phyloP scores from a whole-genome alignment of 768 basidiomycete species.

The Galerina marginata region DNA sequence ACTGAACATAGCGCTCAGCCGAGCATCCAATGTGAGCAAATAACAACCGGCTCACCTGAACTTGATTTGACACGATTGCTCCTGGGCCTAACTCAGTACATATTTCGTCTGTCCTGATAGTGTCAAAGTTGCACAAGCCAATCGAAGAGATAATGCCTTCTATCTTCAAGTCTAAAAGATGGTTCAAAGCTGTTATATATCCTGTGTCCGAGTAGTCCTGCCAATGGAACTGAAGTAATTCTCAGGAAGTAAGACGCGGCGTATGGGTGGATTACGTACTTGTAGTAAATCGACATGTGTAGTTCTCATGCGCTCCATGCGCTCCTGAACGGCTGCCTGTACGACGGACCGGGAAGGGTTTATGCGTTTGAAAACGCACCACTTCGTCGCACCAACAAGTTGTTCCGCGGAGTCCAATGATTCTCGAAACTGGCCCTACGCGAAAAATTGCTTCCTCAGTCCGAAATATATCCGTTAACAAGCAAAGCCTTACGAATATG shows the following conservation, averaged over 20 bases:
- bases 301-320: slow-evolving; percentile 70
- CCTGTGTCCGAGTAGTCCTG: slow-evolving; percentile 62
- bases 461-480: slow-evolving; percentile 10
- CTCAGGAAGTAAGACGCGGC: neutral
- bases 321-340: slow-evolving; percentile 68
- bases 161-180: slow-evolving; percentile 62
- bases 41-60: slow-evolving; percentile 58
- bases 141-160: slow-evolving; percentile 67
- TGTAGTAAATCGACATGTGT: slow-evolving; percentile 72
- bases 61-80: slow-evolving; percentile 80
- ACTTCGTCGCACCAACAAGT: slow-evolving; percentile 82
- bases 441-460: slow-evolving; percentile 8
- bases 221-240: slow-evolving; percentile 71
- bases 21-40: neutral
- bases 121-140: slow-evolving; percentile 84
- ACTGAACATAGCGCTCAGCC: slow-evolving; percentile 45
- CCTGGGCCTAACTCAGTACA: slow-evolving; percentile 76
- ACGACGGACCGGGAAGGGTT: slow-evolving; percentile 59
- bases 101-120: slow-evolving; percentile 76
- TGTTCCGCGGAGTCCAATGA: slow-evolving; percentile 43
- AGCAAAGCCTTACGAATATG: slow-evolving; percentile 62
- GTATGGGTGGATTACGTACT: slow-evolving; percentile 38
- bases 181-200: slow-evolving; percentile 49
- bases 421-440: slow-evolving; percentile 72
- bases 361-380: slow-evolving; percentile 75